A percentile compares a stretch with the other conserved stretches of the same genome.
Conservation (phyloP, 2,329 filamentous ascomycete species). For the Lachnellula subtilissima region DNA sequence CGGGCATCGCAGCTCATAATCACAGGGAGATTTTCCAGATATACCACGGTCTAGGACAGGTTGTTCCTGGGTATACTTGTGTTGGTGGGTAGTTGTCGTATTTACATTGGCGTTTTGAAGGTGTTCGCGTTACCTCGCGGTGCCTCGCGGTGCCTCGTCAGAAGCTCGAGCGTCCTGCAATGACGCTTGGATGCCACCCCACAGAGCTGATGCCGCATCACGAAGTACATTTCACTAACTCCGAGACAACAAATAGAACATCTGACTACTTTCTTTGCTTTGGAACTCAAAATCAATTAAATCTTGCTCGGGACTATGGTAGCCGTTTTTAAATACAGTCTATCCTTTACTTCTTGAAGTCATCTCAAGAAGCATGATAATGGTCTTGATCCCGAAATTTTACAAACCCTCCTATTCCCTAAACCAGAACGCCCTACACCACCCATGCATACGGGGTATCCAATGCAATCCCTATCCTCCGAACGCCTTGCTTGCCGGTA, state of each 20-base stretch:
- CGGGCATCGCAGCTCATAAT: slow-evolving; percentile 16
- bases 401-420: slow-evolving; percentile 14
- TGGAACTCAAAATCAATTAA: neutral
- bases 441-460: slow-evolving; percentile 15
- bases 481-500: slow-evolving; percentile 14
- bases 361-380: slow-evolving; percentile 3
- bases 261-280: neutral
- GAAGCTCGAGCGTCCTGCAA: neutral
- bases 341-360: slow-evolving; percentile 1
- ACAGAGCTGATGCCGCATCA: neutral
- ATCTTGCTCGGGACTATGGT: neutral
- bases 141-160: neutral
- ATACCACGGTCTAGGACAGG: neutral
- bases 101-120: neutral
- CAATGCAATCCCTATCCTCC: slow-evolving; percentile 15
- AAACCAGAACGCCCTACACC: slow-evolving; percentile 12
- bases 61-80: too few relatives aligned
- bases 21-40: neutral
- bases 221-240: neutral
- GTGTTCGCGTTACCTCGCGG: neutral
- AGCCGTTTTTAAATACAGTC: neutral
- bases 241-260: neutral
- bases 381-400: neutral
- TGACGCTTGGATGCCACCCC: too few relatives aligned
- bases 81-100: neutral